These are phyloP conservation scores for Helotiales sp. DNA, from an alignment of 2,329 filamentous ascomycete genomes.

Conservation along the genomic window DNA sequence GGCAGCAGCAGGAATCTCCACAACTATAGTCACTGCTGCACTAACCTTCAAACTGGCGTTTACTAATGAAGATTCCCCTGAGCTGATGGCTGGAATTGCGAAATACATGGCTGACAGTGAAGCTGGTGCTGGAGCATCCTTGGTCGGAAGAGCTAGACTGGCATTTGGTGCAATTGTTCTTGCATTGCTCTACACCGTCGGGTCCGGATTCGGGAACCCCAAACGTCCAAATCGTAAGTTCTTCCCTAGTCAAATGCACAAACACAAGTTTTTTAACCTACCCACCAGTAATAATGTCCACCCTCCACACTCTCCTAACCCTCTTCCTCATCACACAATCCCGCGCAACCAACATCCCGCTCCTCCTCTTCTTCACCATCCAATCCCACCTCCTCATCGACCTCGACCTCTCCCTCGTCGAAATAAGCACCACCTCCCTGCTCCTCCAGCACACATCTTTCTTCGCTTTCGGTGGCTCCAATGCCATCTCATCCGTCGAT, in stretches of 20 bases:
- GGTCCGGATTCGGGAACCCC: slow-evolving; percentile 48
- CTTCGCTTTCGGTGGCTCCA: slow-evolving; percentile 89
- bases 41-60: slow-evolving; percentile 90
- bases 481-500: slow-evolving; percentile 95
- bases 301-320: slow-evolving; percentile 72
- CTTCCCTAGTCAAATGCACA: background rate
- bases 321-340: slow-evolving; percentile 88
- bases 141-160: slow-evolving; percentile 47
- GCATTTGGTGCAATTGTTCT: slow-evolving; percentile 52
- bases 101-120: slow-evolving; percentile 38
- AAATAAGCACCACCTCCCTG: slow-evolving; percentile 72
- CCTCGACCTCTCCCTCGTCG: slow-evolving; percentile 55
- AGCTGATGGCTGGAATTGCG: slow-evolving; percentile 63
- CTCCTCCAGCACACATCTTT: slow-evolving; percentile 83
- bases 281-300: slow-evolving; percentile 38
- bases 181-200: slow-evolving; percentile 46
- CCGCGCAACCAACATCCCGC: slow-evolving; percentile 80
- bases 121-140: slow-evolving; percentile 29
- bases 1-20: slow-evolving; percentile 41
- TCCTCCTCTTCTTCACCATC: slow-evolving; percentile 77
- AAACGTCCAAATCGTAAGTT: slow-evolving; percentile 35
- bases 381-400: slow-evolving; percentile 59
- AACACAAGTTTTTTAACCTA: slow-evolving; percentile 13
- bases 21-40: slow-evolving; percentile 58
- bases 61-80: slow-evolving; percentile 84